Evolutionary conservation across 169 alveolate genomes (phyloP), one percentile per base, ranked within the genome.

Genomic region (Theileria parva): DNA sequence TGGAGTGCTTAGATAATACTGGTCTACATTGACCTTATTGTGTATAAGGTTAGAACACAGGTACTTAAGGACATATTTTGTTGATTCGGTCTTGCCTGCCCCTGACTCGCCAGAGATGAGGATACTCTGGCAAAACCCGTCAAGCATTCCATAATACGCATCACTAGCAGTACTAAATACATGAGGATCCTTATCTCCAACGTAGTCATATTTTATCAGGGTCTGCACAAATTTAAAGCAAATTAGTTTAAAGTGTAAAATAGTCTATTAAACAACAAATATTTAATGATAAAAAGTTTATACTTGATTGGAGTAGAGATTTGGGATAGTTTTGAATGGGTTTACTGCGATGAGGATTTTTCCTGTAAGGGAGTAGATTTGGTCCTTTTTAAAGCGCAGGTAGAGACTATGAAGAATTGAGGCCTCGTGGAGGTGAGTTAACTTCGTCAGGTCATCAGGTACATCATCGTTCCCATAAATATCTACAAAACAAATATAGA

Each of bases 41-140:
- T 11, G 17, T 61, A 61, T 61, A 27, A 61, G 69, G 50, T 61
- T 27, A 3, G 69, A 61, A 11, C 99, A 99, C 75, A 98, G 89
- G 88, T 95, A 97, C 63, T 96, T 95, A 95, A 97, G 92, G 27
- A 97, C 98, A 63, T 94, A 95, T 86, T 98, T 98, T 11, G 99
- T 97, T 61, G 99, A 95, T 91, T 98, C 99, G 12, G 99, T 98
- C 91, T 97, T 98, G 5, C 99, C 99, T 15, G 99, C 99, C 4
- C 99, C 99, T 50, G 98, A 93, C 87, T 98, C 99, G 0, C 99
- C 99, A 15, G 98, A 93, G 71, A 98, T 98, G 48, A 98, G 95
- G 21, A 98, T 95, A 32, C 99, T 94, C 78, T 98, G 96, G 64
- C 94, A 86, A 79, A 93, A 94, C 74, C 93, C 95, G 75, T 94